Base-by-base conservation (phyloP, 768 basidiomycete genomes). In the Gautieria morchelliformis region DNA sequence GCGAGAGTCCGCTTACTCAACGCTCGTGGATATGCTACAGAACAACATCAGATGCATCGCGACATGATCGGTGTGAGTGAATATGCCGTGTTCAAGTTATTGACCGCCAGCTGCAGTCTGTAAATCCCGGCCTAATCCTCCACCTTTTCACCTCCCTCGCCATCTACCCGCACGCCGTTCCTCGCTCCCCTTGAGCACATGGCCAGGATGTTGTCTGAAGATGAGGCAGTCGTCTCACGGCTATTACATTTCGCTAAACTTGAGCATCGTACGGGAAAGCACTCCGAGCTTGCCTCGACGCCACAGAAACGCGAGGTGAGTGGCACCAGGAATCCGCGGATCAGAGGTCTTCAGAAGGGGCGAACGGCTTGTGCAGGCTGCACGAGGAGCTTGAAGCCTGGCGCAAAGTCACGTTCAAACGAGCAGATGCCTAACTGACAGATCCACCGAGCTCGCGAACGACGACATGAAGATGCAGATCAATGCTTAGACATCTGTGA, bases 191-290 rank as follows among this genome's bases (percentile, higher is more conserved):
- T 17, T 35, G 30, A 59, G 22, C 39, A 39, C 37, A 52, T 51
- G 41, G 47, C 41, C 12, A 45, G 19, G 35, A 14, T 56, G 48
- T 45, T 58, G 17, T 15, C 58, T 30, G 44, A 47, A 70, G 74
- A 42, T 64, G 70, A 45, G 63, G 69, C 35, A 66, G 70, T 11
- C 45, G 73, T 85, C 35, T 79, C 79, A 59, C 78, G 77, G 40
- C 72, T 89, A 27, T n/a, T 90, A 15, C 75, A 85, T 50, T 91
- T 89, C 68, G 70, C 85, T 54, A 77, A 85, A 61, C 72, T 75
- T 3, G 88, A 91, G 69, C 79, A 81, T 24, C 78, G 73, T 61
- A 85, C 87, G 63, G 71, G 80, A 2, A 75, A 82, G 78, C 82
- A 0, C 67, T 85, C 49, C 76, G 83, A 63, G 71, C 72, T n/a